Evolutionary conservation across 805 yeast species (phyloP), one percentile per base, ranked within the genome.

Genomic region (Saccharomycopsis olivae): DNA sequence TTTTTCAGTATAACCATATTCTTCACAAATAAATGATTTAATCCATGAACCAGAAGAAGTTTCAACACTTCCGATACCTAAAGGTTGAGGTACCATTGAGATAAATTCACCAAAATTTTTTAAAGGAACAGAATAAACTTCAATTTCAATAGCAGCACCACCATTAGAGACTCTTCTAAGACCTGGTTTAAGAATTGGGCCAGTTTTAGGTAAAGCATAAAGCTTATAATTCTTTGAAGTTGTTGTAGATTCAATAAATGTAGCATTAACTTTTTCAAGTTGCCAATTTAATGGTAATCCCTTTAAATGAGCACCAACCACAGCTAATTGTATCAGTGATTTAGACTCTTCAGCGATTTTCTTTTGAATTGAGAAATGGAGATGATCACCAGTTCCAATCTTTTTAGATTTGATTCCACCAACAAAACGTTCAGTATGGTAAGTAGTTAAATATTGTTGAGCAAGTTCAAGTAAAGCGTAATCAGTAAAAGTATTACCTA

Each of bases 231-330:
- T 66, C 9, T 69, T 56, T 1, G 95, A 66, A 3, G 97, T 86
- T 29, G 67, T 71, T 5, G 94, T 78, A 20, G 73, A 66, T 48
- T 70, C 65, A 3, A 80, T 53, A 40, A 84, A 74, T 2, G 74
- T 60, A 23, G 97, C 97, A 51, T 78, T 73, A 33, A 80, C 92
- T 57, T 81, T 73, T 51, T 82, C 80, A 46, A 89, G 68, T 64
- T 89, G 98, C 96, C 96, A 88, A 60, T 89, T 87, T 51, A 89
- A 68, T 35, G 87, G 87, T 67, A 86, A 72, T 1, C 95, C 96
- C 41, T 75, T 66, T 49, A 92, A 68, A 56, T 89, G 98, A 35
- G 96, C 96, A 41, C 98, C 98, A 35, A 89, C 97, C 28, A 92
- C 98, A 1, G 96, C 96, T 43, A 89, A 62, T 46, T 78, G 69